Base-by-base conservation (phyloP, 768 basidiomycete genomes). In the Hysterangium stoloniferum region DNA sequence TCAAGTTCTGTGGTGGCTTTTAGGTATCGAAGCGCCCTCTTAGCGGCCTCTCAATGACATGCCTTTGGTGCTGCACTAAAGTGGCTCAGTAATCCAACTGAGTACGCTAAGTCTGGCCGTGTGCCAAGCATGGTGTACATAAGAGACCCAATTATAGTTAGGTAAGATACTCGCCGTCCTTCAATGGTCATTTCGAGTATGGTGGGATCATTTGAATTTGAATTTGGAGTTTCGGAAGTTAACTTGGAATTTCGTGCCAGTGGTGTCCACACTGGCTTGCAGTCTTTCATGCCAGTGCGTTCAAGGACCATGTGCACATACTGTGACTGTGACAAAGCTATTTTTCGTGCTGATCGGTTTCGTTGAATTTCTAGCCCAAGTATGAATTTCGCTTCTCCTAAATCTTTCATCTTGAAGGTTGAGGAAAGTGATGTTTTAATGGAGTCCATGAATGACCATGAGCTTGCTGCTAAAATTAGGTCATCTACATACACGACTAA, bases 341-440 rank as follows among this genome's bases (percentile, higher is more conserved):
- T 47, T 19, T 13, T 53, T 22, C 56, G 34, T 17, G 57, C 46
- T 9, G 38, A 49, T 9, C 57, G 45, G 28, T 64, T 54, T 1
- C 59, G 54, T 3, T 33, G 25, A 24, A 69, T 51, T 41, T 67
- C 52, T 24, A 69, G 60, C 5, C 68, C 64, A 2, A 69, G 55
- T 7, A 68, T 32, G 62, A 60, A 65, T 5, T 4, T 50, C 12
- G 45, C 19, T 29, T n/a, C 19, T 5, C 56, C 58, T 9, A 60
- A 41, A 45, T 57, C 53, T 17, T 50, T 53, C 20, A 60, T 47
- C 8, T 57, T 45, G 54, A 59, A 60, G 31, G 52, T 48, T 4
- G 12, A 11, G 4, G 12, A n/a, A 25, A 60, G 52, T n/a, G 40
- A 45, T 1, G 41, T 34, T 34, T 52, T 56, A 13, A 56, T 35